Evolutionary conservation across 2,329 filamentous ascomycete species (phyloP).

Genomic region (Hyphodiscus sp.): DNA sequence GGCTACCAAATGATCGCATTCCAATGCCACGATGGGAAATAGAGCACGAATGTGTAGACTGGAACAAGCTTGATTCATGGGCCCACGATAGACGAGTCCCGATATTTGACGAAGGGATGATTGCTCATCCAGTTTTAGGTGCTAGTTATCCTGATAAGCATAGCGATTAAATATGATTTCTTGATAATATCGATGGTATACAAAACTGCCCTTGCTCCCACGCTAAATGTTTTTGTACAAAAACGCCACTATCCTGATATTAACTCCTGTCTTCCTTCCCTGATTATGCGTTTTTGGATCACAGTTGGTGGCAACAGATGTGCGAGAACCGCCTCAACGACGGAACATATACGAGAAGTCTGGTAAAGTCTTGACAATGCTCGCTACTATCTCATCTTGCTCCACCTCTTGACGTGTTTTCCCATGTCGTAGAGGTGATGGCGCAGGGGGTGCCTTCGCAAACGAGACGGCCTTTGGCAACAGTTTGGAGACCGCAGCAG

Average conservation of each 20-base stretch:
- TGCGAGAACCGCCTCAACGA: constrained; percentile 10
- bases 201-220: background rate
- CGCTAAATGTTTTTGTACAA: background rate
- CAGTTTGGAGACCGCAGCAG: background rate
- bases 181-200: background rate
- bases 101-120: no score
- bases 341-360: constrained; percentile 33
- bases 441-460: constrained; percentile 5
- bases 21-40: no score
- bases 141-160: no score
- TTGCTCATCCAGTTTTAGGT: no score
- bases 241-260: background rate
- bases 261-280: background rate
- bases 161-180: no score
- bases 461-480: constrained; percentile 3
- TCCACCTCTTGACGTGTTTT: constrained; percentile 26
- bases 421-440: constrained; percentile 6
- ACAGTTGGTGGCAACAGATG: background rate
- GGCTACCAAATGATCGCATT: no score
- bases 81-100: no score
- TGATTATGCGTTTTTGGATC: background rate
- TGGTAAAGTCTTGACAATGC: constrained; percentile 28
- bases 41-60: no score
- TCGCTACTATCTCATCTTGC: constrained; percentile 28
- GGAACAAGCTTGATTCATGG: no score